phyloP scores from a whole-genome alignment of 1,139 yeast genomes.

The Pneumocystis murina region DNA sequence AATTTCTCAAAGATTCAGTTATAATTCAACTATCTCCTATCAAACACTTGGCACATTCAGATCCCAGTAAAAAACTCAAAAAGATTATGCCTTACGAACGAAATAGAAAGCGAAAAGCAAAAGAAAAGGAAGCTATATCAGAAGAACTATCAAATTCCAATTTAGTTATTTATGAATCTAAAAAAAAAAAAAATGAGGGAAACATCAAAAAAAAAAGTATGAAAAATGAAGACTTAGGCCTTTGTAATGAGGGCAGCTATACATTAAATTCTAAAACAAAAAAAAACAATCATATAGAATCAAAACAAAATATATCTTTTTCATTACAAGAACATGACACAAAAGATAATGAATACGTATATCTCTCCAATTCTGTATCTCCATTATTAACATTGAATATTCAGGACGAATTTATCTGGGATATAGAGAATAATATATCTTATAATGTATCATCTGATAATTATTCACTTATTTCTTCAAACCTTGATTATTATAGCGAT shows the following conservation, averaged over 20 bases:
- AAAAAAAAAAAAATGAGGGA: not conserved
- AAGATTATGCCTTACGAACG: not conserved
- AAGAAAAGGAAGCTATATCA: not conserved
- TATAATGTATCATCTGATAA: not conserved
- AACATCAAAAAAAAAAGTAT: not conserved
- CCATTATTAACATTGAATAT: not conserved
- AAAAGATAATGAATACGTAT: not conserved
- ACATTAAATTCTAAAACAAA: not conserved
- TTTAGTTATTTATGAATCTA: not conserved
- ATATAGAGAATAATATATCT: not conserved
- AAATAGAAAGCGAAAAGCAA: not conserved
- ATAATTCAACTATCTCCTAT: not conserved
- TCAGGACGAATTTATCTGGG: not conserved
- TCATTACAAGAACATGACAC: not conserved
- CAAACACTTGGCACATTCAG: not conserved
- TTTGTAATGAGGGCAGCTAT: not conserved
- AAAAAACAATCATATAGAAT: not conserved
- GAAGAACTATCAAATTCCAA: not conserved
- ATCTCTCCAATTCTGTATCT: not conserved
- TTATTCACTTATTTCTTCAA: not conserved
- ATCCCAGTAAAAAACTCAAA: not conserved
- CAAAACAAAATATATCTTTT: not conserved
- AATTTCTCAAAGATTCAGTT: not conserved
- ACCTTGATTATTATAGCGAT: not conserved
- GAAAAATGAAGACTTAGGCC: not conserved